Conservation (phyloP, 2,329 filamentous ascomycete species). For the Clonostachys chloroleuca region DNA sequence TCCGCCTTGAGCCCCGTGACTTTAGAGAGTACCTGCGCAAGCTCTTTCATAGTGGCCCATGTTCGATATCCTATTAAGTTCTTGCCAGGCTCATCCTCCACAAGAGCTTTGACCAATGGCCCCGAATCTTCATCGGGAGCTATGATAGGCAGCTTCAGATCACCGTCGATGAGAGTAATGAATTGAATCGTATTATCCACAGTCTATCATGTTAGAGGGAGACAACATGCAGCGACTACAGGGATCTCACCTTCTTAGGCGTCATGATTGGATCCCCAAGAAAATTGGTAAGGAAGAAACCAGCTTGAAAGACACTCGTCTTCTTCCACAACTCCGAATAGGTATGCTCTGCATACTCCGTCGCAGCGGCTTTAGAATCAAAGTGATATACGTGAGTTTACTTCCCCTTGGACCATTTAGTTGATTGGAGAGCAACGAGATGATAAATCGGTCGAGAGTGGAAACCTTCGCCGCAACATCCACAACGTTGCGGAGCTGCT, state of each 20-base stretch:
- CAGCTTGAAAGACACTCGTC: neutral
- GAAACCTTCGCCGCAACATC: constrained; percentile 7
- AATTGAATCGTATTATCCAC: constrained; percentile 11
- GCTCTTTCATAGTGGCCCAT: neutral
- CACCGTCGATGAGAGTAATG: constrained; percentile 1
- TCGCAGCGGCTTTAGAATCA: constrained; percentile 41
- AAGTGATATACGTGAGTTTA: constrained; percentile 40
- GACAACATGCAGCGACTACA: neutral
- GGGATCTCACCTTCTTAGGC: neutral
- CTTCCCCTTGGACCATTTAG: constrained; percentile 32
- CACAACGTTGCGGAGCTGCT: constrained; percentile 9
- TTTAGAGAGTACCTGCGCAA: neutral
- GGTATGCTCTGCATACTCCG: constrained; percentile 1
- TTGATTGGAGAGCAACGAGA: constrained; percentile 38
- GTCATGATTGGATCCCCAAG: neutral
- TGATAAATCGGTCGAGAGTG: constrained; percentile 32
- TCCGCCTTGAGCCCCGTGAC: neutral
- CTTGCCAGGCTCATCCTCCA: neutral
- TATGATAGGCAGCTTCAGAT: constrained; percentile 13
- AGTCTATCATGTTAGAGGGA: constrained; percentile 4
- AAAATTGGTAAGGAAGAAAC: neutral
- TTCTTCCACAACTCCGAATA: constrained; percentile 6
- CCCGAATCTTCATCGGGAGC: constrained; percentile 15
- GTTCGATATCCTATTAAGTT: neutral
- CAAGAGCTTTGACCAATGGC: neutral